These are phyloP conservation scores for Saturnispora galanensis DNA, from an alignment of 805 yeast genomes.

Conservation along the genomic window DNA sequence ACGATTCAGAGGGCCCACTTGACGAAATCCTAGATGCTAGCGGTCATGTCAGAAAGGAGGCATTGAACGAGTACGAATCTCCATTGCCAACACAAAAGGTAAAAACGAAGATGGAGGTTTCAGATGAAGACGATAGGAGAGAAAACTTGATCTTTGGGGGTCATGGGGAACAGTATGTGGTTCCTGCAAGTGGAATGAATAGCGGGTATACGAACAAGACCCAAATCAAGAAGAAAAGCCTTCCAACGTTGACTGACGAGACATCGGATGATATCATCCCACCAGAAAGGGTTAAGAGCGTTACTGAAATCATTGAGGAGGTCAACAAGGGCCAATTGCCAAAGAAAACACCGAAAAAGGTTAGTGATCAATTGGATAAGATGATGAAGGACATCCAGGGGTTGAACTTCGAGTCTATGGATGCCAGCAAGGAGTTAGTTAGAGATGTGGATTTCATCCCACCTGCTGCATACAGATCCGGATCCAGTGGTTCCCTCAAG, in stretches of 20 bases:
- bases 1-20: conserved; percentile 48
- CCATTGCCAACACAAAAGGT: neutral
- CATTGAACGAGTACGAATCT: conserved; percentile 24
- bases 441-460: conserved; percentile 30
- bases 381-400: conserved; percentile 3
- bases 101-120: neutral
- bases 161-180: conserved; percentile 25
- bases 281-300: conserved; percentile 20
- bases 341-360: neutral
- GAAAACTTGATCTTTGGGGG: conserved; percentile 23
- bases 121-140: conserved; percentile 7
- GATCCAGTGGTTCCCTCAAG: conserved; percentile 23
- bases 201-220: conserved; percentile 8
- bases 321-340: conserved; percentile 24
- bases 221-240: conserved; percentile 5
- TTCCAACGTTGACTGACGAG: conserved; percentile 4
- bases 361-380: conserved; percentile 7
- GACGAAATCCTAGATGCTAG: conserved; percentile 41
- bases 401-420: conserved; percentile 18
- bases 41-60: conserved; percentile 44
- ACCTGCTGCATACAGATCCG: conserved; percentile 39
- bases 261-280: conserved; percentile 14
- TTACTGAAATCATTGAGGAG: conserved; percentile 25
- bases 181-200: conserved; percentile 26
- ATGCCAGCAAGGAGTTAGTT: conserved; percentile 28